Conservation (phyloP, 352 stramenopile species). For the Phytophthora melonis region DNA sequence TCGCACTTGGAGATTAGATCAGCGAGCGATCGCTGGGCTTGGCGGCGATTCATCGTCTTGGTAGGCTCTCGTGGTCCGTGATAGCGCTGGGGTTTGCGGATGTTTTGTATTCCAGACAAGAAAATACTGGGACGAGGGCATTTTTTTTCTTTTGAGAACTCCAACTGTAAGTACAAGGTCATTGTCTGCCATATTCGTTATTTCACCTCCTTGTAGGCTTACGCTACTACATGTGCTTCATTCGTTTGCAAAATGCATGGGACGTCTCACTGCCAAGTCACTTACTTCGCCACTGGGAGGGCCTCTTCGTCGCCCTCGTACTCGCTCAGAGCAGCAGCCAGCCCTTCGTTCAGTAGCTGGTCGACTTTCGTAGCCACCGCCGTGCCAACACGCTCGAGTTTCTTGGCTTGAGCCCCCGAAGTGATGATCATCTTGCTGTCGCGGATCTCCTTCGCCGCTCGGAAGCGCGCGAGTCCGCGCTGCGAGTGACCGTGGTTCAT, state of each 20-base stretch:
- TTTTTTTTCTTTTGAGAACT: not conserved
- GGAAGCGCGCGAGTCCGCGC: conserved; percentile 61
- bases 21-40: conserved; percentile 66
- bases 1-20: conserved; percentile 72
- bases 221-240: too few species aligned
- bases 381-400: conserved; percentile 58
- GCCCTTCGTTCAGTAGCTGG: conserved; percentile 59
- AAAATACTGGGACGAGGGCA: not conserved
- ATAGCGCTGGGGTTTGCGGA: too few species aligned
- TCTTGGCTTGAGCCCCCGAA: conserved; percentile 62
- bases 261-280: not conserved
- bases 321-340: conserved; percentile 58
- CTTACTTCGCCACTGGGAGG: conserved; percentile 25
- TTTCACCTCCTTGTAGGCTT: too few species aligned
- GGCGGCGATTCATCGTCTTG: conserved; percentile 66
- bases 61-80: not conserved
- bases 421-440: conserved; percentile 55
- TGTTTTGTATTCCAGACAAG: too few species aligned
- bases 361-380: conserved; percentile 70
- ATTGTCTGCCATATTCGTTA: too few species aligned
- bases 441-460: conserved; percentile 66
- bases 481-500: conserved; percentile 55
- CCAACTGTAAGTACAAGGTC: too few species aligned
- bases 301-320: conserved; percentile 47
- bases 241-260: not conserved